Evolutionary conservation across 768 basidiomycete genomes (phyloP).

Genomic region (Heimioporus sp.): DNA sequence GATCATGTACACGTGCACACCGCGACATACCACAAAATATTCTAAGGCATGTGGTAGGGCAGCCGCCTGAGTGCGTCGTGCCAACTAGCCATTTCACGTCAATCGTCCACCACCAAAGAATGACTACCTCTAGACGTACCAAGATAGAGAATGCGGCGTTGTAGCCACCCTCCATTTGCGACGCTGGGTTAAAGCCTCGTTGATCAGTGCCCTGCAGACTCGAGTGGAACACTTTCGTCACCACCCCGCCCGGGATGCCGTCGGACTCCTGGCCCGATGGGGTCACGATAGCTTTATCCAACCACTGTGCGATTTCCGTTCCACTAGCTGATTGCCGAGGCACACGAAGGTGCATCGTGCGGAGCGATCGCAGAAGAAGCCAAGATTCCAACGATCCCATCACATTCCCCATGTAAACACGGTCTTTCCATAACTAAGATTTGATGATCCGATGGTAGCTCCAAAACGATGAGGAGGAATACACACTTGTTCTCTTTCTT

Average conservation of each 20-base stretch:
- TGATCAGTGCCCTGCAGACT: conserved; percentile 63
- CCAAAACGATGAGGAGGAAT: neutral
- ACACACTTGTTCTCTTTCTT: conserved; percentile 64
- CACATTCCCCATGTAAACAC: conserved; percentile 59
- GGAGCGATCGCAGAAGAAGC: conserved; percentile 80
- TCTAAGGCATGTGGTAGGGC: conserved; percentile 59
- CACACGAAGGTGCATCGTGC: conserved; percentile 81
- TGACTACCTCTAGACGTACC: conserved; percentile 35
- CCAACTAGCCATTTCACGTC: conserved; percentile 38
- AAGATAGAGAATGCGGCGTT: conserved; percentile 72
- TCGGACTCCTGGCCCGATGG: conserved; percentile 54
- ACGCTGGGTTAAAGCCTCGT: conserved; percentile 60
- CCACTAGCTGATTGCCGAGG: conserved; percentile 74
- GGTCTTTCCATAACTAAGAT: conserved; percentile 61
- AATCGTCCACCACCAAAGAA: neutral
- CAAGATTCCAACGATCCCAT: conserved; percentile 82
- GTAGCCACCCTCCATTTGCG: conserved; percentile 76
- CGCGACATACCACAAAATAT: conserved; percentile 65
- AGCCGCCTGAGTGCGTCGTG: conserved; percentile 48
- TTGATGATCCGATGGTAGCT: neutral
- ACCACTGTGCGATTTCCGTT: conserved; percentile 71
- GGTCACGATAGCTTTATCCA: conserved; percentile 46
- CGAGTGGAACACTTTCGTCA: conserved; percentile 74
- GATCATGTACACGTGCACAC: neutral
- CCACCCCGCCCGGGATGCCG: conserved; percentile 64